Base-by-base conservation (phyloP, 805 yeast genomes). In the Cephaloascus fragrans region DNA sequence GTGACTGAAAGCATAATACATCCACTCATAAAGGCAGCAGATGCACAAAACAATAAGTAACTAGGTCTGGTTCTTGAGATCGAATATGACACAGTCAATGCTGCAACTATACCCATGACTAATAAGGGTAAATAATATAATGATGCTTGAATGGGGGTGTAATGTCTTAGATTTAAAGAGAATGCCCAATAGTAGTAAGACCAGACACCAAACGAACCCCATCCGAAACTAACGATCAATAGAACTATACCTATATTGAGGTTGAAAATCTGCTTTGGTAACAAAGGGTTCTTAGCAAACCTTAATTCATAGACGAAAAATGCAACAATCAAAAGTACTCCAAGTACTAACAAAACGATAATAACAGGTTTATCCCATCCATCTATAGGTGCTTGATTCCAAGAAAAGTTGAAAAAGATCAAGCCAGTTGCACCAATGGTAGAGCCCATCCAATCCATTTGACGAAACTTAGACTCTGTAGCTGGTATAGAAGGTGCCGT, bases 161-260 rank as follows among this genome's bases (percentile, higher is more conserved):
- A 68, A 8, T 62, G 51, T n/a, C 80, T 64, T 19, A 82, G 49
- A 39, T 75, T 71, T 39, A 73, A 48, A 23, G 71, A 47, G 36
- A 76, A 67, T 19, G 68, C 63, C 67, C 73, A 77, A 42, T 71
- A 71, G 55, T 80, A 83, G 49, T 64, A 81, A n/a, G 78, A 62
- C 78, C 83, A 81, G 19, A 81, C 64, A 2, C 90, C 88, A 59
- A 83, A 83, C 16, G 83, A 71, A 2, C 85, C 80, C 93, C 93
- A 83, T 0, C 90, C 90, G 4, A 76, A 57, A 3, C 74, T 64
- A 28, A 80, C 59, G 33, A 75, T 64, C 1, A 57, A 47, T 34
- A 83, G 57, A 2, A 79, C 73, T 41, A 77, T 51, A 0, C 69
- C 62, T 18, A 70, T 64, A 35, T 71, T 66, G 4, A 55, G 40